phyloP scores from a whole-genome alignment of 208 protist genomes.

The Crithidia acanthocephali region DNA sequence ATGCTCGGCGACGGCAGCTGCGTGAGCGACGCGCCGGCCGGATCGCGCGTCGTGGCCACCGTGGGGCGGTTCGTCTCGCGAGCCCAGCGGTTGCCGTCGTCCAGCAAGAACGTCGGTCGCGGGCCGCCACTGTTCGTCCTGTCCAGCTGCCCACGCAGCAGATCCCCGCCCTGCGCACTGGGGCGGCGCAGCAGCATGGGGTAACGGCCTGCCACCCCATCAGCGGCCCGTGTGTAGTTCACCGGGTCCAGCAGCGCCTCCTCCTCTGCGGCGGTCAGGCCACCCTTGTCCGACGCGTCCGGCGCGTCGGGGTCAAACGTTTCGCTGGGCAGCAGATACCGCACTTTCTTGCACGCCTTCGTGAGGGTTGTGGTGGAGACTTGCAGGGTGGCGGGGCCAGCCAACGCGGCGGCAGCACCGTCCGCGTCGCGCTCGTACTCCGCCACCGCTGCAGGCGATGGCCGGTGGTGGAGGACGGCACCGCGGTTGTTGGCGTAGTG shows the following conservation, averaged over 20 bases:
- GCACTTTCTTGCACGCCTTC: constrained; percentile 55
- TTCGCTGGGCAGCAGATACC: constrained; percentile 48
- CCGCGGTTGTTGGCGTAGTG: constrained; percentile 13
- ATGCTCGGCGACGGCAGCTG: constrained; percentile 29
- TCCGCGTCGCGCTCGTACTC: not conserved
- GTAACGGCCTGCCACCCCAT: constrained; percentile 23
- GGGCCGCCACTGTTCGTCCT: constrained; percentile 4
- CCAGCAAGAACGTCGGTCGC: constrained; percentile 39
- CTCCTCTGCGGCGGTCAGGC: constrained; percentile 38
- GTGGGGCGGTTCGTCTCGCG: constrained; percentile 42
- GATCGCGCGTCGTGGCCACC: constrained; percentile 47
- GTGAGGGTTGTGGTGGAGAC: constrained; percentile 69
- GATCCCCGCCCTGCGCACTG: constrained; percentile 29
- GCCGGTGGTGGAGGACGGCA: constrained; percentile 13
- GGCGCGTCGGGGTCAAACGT: constrained; percentile 41
- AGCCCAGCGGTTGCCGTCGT: constrained; percentile 52
- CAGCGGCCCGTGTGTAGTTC: constrained; percentile 33
- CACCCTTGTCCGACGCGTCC: constrained; percentile 37
- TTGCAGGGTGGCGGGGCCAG: constrained; percentile 26
- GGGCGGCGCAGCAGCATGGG: constrained; percentile 36
- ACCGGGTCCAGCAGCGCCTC: constrained; percentile 49
- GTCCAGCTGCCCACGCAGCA: not conserved
- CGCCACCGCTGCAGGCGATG: constrained; percentile 7
- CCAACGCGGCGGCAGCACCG: not conserved
- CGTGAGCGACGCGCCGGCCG: constrained; percentile 22